A percentile compares a stretch with the other conserved stretches of the same genome.
Conservation (phyloP, 768 basidiomycete species). For the Mycena alexandri region DNA sequence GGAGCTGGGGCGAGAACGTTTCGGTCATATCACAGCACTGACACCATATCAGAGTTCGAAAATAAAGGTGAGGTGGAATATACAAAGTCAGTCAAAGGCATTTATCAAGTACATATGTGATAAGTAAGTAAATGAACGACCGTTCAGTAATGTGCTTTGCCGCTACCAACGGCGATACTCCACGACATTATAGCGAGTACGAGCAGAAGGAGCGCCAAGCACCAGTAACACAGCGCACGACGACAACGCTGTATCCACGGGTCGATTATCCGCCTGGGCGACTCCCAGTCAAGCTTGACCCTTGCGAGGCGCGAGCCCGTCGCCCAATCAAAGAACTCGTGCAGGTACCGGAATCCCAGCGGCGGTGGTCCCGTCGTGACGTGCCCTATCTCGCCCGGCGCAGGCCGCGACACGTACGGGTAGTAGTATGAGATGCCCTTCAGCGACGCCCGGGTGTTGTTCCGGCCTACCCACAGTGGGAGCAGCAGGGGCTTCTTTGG, state of each 20-base stretch:
- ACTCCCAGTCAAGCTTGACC: conserved; percentile 30
- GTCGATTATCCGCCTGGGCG: conserved; percentile 35
- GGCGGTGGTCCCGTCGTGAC: conserved; percentile 27
- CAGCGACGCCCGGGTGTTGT: conserved; percentile 26
- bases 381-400: conserved; percentile 29
- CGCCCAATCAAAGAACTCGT: conserved; percentile 29
- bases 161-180: conserved; percentile 36
- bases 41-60: too few species aligned
- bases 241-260: conserved; percentile 38
- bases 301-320: conserved; percentile 30
- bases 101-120: conserved; percentile 8
- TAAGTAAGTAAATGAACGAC: conserved; percentile 5
- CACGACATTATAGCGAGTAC: conserved; percentile 32
- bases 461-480: conserved; percentile 35
- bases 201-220: conserved; percentile 11
- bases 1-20: too few species aligned
- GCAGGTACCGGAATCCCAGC: conserved; percentile 21
- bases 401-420: conserved; percentile 37
- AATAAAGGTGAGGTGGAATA: too few species aligned
- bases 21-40: too few species aligned
- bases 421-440: conserved; percentile 40
- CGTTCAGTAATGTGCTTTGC: conserved; percentile 27
- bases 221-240: conserved; percentile 35
- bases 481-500: conserved; percentile 29
- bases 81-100: too few species aligned